Evolutionary conservation across 768 basidiomycete genomes (phyloP).

Genomic region (Kondoa malvinella): DNA sequence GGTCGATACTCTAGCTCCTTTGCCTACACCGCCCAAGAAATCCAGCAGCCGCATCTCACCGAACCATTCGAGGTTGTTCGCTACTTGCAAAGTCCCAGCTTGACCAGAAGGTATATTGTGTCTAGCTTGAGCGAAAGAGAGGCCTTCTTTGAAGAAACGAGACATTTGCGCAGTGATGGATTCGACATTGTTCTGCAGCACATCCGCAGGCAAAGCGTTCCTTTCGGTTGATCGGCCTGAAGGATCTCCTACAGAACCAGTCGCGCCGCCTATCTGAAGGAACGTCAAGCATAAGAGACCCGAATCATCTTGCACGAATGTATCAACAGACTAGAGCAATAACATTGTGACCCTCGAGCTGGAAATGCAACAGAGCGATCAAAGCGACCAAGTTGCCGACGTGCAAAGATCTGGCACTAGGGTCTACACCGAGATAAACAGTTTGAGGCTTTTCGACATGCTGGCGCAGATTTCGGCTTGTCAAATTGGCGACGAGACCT

Average conservation of each 20-base stretch:
- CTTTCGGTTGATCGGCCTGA: constrained; percentile 76
- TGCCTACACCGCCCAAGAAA: constrained; percentile 66
- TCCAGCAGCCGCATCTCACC: constrained; percentile 54
- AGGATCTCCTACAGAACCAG: constrained; percentile 91
- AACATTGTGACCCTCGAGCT: constrained; percentile 58
- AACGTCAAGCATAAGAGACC: neutral
- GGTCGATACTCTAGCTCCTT: constrained; percentile 60
- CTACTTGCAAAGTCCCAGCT: constrained; percentile 29
- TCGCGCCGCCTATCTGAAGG: constrained; percentile 93
- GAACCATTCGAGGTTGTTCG: constrained; percentile 66
- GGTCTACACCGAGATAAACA: constrained; percentile 80
- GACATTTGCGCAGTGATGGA: constrained; percentile 49
- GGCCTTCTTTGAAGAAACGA: constrained; percentile 54
- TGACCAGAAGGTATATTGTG: constrained; percentile 8
- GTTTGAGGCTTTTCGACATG: constrained; percentile 31
- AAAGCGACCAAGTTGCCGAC: constrained; percentile 85
- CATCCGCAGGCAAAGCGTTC: constrained; percentile 43
- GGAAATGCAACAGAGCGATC: constrained; percentile 72
- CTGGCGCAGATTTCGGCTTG: neutral
- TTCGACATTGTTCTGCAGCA: constrained; percentile 49
- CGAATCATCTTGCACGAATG: neutral
- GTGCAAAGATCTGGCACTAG: constrained; percentile 74
- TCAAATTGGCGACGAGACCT: constrained; percentile 2
- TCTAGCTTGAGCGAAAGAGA: constrained; percentile 41
- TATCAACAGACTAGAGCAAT: constrained; percentile 59